These are phyloP conservation scores for Dissophora globulifera DNA, from an alignment of 192 early-diverging fungal genomes.

Conservation along the genomic window DNA sequence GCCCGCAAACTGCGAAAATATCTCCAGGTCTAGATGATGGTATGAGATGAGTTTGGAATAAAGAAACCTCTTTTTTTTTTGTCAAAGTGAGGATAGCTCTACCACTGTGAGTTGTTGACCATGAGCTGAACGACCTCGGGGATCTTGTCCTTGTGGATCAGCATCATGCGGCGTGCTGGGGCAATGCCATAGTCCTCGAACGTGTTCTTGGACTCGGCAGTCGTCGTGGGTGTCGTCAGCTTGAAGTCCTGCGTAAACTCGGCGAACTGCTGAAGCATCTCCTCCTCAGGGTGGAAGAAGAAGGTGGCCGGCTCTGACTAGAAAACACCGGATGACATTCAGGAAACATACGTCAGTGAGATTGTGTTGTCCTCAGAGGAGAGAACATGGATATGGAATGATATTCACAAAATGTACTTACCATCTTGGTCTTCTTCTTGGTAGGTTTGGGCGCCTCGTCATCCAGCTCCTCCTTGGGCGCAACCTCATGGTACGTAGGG, in stretches of 20 bases:
- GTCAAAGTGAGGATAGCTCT: not conserved
- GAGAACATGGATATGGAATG: too few relatives aligned
- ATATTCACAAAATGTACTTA: too few relatives aligned
- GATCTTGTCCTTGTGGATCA: conserved; percentile 66
- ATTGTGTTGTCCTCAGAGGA: too few relatives aligned
- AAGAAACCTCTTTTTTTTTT: too few relatives aligned
- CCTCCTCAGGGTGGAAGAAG: conserved; percentile 94
- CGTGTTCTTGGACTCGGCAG: conserved; percentile 79
- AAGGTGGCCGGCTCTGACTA: conserved; percentile 62
- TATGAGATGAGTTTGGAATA: too few relatives aligned
- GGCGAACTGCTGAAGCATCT: conserved; percentile 84
- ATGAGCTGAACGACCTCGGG: conserved; percentile 61
- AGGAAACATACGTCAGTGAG: too few relatives aligned
- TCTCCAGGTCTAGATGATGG: too few relatives aligned
- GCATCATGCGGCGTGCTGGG: conserved; percentile 75
- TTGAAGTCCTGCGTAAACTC: conserved; percentile 83
- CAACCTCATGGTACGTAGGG: conserved; percentile 85
- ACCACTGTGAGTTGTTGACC: conserved; percentile 54
- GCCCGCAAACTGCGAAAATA: too few relatives aligned
- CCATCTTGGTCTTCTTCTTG: conserved; percentile 58
- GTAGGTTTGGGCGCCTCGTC: conserved; percentile 53
- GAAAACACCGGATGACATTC: too few relatives aligned
- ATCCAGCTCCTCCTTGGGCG: conserved; percentile 68
- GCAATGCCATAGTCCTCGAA: conserved; percentile 90
- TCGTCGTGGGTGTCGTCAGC: conserved; percentile 74